phyloP scores from a whole-genome alignment of 2,329 filamentous ascomycete genomes.

The Colletotrichum cereale region DNA sequence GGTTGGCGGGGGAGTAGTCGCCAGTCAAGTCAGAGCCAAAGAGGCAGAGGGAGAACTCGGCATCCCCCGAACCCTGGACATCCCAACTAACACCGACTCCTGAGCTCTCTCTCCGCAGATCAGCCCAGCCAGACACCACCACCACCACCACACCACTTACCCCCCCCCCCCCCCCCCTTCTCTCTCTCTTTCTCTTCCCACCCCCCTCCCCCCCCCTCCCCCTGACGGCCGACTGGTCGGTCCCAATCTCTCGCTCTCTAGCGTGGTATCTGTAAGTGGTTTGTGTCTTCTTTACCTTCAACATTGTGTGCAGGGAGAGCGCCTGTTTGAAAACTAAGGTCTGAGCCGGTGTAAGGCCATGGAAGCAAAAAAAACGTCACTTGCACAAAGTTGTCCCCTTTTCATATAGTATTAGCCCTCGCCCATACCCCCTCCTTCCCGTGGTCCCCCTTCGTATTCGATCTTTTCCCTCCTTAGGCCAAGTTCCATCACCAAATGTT shows the following conservation, averaged over 20 bases:
- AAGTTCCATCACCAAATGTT: constrained; percentile 35
- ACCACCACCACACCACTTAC: too few relatives aligned
- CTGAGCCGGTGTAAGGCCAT: constrained; percentile 35
- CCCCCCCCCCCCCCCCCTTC: background rate
- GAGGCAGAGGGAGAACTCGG: constrained; percentile 29
- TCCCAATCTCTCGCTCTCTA: constrained; percentile 40
- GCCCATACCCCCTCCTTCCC: constrained; percentile 11
- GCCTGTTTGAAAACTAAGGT: constrained; percentile 37
- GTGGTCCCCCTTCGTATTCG: background rate
- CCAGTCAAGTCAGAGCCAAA: constrained; percentile 38
- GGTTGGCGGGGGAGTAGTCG: constrained; percentile 35
- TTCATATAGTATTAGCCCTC: constrained; percentile 37
- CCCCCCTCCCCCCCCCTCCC: background rate
- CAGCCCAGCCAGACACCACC: constrained; percentile 28
- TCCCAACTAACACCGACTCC: constrained; percentile 32
- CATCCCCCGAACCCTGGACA: constrained; percentile 39
- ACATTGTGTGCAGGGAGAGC: constrained; percentile 29
- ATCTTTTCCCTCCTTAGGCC: constrained; percentile 5
- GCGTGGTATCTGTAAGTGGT: constrained; percentile 36
- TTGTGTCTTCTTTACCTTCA: constrained; percentile 36
- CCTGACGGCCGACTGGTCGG: constrained; percentile 22
- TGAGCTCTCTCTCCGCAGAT: constrained; percentile 30
- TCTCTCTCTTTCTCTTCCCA: background rate
- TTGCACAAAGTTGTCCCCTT: constrained; percentile 17
- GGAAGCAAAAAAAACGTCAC: constrained; percentile 31